Percentiles rank a stretch among this genome's conserved stretches.
Evolutionary conservation across 306 rosid genomes (phyloP).

Genomic region (Cicer judaicum): DNA sequence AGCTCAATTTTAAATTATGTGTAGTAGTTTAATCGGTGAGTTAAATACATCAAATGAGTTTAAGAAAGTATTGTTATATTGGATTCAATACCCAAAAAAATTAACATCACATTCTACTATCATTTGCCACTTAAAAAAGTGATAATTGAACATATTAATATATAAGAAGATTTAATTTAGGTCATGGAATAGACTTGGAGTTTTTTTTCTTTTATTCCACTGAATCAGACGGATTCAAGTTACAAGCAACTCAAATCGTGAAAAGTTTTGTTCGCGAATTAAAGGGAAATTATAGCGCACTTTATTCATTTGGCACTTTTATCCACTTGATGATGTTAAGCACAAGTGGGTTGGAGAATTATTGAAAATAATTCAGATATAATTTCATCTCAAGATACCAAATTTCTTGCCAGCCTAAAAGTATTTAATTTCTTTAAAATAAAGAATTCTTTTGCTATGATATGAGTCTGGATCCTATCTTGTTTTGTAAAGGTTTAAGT

Average conservation of each 20-base stretch:
- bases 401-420: not conserved
- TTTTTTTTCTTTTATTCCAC: not conserved
- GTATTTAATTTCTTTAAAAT: not conserved
- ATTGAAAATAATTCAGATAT: not conserved
- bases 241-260: slow-evolving; percentile 20
- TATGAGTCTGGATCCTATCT: no score
- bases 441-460: not conserved
- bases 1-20: no score
- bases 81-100: no score
- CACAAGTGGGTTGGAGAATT: slow-evolving; percentile 6
- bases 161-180: no score
- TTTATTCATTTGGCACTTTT: not conserved
- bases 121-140: no score
- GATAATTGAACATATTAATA: no score
- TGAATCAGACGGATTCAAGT: slow-evolving; percentile 6
- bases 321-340: slow-evolving; percentile 9
- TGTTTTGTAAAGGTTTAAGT: no score
- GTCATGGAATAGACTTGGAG: not conserved
- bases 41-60: no score
- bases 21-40: no score
- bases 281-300: not conserved
- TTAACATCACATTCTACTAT: no score
- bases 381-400: not conserved
- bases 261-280: not conserved
- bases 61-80: no score